phyloP scores from a whole-genome alignment of 2,329 filamentous ascomycete species.

The Aspergillus floridensis region DNA sequence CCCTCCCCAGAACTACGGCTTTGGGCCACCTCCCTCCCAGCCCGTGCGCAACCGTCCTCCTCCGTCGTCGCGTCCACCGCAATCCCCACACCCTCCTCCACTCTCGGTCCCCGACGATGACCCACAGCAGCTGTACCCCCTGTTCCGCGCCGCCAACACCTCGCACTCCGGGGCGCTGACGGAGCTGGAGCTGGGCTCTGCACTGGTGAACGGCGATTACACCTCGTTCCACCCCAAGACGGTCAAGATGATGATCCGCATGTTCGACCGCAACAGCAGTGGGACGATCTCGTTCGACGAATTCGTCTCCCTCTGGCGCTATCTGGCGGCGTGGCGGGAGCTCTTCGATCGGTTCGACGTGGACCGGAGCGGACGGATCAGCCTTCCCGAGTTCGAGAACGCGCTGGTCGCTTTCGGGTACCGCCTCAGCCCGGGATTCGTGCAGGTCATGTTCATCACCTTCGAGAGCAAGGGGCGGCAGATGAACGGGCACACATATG shows the following conservation, averaged over 20 bases:
- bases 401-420: slow-evolving; percentile 93
- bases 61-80: slow-evolving; percentile 61
- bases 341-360: slow-evolving; percentile 94
- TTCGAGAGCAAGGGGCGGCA: slow-evolving; percentile 65
- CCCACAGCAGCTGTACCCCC: slow-evolving; percentile 66
- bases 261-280: slow-evolving; percentile 92
- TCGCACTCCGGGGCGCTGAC: slow-evolving; percentile 75
- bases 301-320: slow-evolving; percentile 95
- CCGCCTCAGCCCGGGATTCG: slow-evolving; percentile 77
- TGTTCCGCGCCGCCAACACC: slow-evolving; percentile 87
- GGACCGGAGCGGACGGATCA: slow-evolving; percentile 84
- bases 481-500: slow-evolving; percentile 36
- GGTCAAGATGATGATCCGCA: slow-evolving; percentile 98
- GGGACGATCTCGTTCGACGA: slow-evolving; percentile 92
- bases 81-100: slow-evolving; percentile 59
- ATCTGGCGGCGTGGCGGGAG: slow-evolving; percentile 87
- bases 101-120: slow-evolving; percentile 50
- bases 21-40: slow-evolving; percentile 49
- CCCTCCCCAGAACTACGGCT: slow-evolving; percentile 49
- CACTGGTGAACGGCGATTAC: slow-evolving; percentile 95
- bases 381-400: slow-evolving; percentile 80
- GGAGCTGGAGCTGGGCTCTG: slow-evolving; percentile 80
- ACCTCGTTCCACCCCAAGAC: slow-evolving; percentile 90
- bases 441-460: slow-evolving; percentile 78
- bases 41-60: slow-evolving; percentile 57